Conservation (phyloP, 257 asterid species). For the Ligustrum vulgare region DNA sequence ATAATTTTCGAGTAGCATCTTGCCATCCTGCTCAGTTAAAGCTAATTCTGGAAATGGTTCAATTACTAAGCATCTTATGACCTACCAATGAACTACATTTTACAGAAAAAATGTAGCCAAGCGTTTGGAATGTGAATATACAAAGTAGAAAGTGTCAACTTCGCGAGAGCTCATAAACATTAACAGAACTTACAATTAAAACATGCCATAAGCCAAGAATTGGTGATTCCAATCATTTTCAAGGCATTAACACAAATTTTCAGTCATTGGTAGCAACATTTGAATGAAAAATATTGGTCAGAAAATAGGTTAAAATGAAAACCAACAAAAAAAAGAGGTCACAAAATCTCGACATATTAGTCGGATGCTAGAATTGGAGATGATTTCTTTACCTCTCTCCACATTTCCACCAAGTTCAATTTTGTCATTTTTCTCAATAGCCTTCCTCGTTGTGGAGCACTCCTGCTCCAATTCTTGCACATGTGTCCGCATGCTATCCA, state of each 20-base stretch:
- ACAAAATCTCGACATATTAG: background rate
- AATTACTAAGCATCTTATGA: conserved; percentile 86
- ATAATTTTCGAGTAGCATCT: conserved; percentile 87
- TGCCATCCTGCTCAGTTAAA: conserved; percentile 94
- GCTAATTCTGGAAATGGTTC: conserved; percentile 99
- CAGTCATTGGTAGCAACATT: conserved; percentile 72
- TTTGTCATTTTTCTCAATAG: no score
- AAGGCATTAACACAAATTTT: conserved; percentile 95
- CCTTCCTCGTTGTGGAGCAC: no score
- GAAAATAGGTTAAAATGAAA: conserved; percentile 64
- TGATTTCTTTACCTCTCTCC: no score
- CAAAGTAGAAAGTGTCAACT: background rate
- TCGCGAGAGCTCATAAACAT: background rate
- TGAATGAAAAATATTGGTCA: conserved; percentile 95
- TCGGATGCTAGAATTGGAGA: no score
- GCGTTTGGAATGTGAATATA: background rate
- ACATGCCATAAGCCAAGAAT: conserved; percentile 88
- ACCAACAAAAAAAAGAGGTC: background rate
- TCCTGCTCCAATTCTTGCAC: no score
- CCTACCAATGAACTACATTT: conserved; percentile 41
- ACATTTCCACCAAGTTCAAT: no score
- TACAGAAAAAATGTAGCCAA: conserved; percentile 6
- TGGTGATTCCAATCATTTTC: conserved; percentile 96
- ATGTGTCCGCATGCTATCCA: no score
- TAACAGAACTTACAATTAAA: conserved; percentile 51